These are phyloP conservation scores for Aspergillus cavernicola DNA, from an alignment of 495 filamentous ascomycete species.

Conservation along the genomic window DNA sequence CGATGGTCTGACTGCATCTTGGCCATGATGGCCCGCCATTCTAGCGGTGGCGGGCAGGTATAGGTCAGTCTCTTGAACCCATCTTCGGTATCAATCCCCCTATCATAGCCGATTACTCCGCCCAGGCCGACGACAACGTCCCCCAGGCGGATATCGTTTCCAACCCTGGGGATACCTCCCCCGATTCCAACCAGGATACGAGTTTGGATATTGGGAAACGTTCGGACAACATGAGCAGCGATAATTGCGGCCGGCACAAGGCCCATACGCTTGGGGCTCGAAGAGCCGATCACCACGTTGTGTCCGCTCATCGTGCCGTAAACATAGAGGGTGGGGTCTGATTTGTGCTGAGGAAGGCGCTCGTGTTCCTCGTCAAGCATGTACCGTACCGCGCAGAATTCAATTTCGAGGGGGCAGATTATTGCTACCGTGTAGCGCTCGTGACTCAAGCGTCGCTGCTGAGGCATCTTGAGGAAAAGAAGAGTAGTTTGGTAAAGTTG, in stretches of 20 bases:
- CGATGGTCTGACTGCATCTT: constrained; percentile 17
- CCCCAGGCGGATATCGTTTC: constrained; percentile 30
- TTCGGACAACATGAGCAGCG: constrained; percentile 17
- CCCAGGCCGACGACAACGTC: constrained; percentile 33
- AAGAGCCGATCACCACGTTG: constrained; percentile 34
- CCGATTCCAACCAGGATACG: constrained; percentile 34
- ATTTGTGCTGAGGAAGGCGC: constrained; percentile 6
- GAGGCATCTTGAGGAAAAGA: no score
- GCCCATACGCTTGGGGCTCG: constrained; percentile 22
- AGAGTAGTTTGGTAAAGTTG: no score
- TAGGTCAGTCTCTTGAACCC: constrained; percentile 29
- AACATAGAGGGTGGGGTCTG: constrained; percentile 30
- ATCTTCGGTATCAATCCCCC: constrained; percentile 28
- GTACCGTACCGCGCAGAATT: constrained; percentile 23
- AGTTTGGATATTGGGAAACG: constrained; percentile 22
- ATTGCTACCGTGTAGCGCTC: constrained; percentile 26
- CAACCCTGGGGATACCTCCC: constrained; percentile 26
- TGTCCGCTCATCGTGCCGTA: constrained; percentile 27
- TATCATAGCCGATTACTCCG: constrained; percentile 34
- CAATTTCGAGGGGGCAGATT: constrained; percentile 31
- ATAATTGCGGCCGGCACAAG: constrained; percentile 23
- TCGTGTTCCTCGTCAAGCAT: constrained; percentile 29
- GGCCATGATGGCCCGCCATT: constrained; percentile 23
- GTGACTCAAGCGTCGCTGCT: neutral
- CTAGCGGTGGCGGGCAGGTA: constrained; percentile 28